phyloP scores from a whole-genome alignment of 768 basidiomycete species.

The Mycena polygramma region DNA sequence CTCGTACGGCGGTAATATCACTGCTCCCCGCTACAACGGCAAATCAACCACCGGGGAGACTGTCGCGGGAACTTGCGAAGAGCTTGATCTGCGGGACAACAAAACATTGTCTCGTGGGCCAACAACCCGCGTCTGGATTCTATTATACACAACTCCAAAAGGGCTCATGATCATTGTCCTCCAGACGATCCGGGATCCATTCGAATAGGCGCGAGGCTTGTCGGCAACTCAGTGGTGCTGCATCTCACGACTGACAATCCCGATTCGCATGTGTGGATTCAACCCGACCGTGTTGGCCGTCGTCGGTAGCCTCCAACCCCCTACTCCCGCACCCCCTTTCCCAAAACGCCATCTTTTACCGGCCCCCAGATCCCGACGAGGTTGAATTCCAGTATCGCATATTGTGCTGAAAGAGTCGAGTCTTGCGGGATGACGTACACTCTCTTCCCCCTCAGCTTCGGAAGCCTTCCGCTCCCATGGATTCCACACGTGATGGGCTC shows the following conservation, averaged over 20 bases:
- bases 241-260: constrained; percentile 13
- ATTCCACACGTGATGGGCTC: constrained; percentile 11
- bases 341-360: neutral
- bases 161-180: constrained; percentile 7
- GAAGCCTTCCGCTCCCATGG: neutral
- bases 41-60: too few species aligned
- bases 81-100: too few species aligned
- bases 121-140: neutral
- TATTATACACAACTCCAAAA: constrained; percentile 3
- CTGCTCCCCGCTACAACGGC: too few species aligned
- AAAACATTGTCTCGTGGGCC: too few species aligned
- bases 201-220: constrained; percentile 22
- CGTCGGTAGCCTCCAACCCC: neutral
- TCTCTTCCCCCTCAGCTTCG: neutral
- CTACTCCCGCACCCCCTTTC: constrained; percentile 12
- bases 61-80: too few species aligned
- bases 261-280: neutral
- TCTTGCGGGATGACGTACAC: neutral
- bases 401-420: neutral
- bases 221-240: constrained; percentile 23
- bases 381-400: neutral
- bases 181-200: constrained; percentile 3
- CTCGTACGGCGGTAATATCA: too few species aligned
- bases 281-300: constrained; percentile 3
- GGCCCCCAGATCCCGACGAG: too few species aligned